Percentiles rank a stretch among this genome's conserved stretches.
Evolutionary conservation across 768 basidiomycete species (phyloP).

Genomic region (Trametes sanguinea): DNA sequence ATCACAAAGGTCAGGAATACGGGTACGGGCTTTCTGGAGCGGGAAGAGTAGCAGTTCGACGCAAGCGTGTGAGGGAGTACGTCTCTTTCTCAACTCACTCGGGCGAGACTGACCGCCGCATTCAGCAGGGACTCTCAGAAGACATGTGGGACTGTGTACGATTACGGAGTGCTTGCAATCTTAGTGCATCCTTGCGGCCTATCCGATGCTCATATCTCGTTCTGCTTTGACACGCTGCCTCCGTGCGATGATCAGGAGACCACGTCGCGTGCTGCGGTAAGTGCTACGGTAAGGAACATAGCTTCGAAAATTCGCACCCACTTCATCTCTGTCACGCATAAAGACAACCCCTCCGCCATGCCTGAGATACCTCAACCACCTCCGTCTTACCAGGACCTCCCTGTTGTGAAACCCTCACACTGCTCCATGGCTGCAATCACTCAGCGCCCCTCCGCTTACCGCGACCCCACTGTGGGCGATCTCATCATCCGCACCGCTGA

Average conservation of each 20-base stretch:
- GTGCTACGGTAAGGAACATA: too few species aligned
- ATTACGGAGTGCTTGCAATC: too few species aligned
- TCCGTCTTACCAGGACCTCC: neutral
- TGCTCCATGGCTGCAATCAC: neutral
- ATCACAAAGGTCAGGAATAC: constrained; percentile 23
- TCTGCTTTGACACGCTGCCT: too few species aligned
- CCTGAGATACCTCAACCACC: neutral
- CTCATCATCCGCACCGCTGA: constrained; percentile 5
- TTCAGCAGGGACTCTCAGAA: too few species aligned
- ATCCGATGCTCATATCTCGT: too few species aligned
- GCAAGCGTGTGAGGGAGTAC: neutral
- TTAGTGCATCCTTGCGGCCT: too few species aligned
- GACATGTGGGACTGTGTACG: too few species aligned
- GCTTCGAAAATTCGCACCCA: too few species aligned
- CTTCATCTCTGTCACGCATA: too few species aligned
- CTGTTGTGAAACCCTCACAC: neutral
- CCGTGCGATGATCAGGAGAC: neutral
- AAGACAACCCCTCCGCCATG: too few species aligned
- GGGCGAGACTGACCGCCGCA: neutral
- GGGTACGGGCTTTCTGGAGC: constrained; percentile 24
- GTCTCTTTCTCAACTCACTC: neutral
- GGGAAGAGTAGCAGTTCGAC: constrained; percentile 5
- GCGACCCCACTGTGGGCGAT: neutral
- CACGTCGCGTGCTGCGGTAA: too few species aligned
- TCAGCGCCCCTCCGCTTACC: neutral